These are phyloP conservation scores for Gracilariopsis chorda DNA, from an alignment of 23 red algal species.

Conservation along the genomic window DNA sequence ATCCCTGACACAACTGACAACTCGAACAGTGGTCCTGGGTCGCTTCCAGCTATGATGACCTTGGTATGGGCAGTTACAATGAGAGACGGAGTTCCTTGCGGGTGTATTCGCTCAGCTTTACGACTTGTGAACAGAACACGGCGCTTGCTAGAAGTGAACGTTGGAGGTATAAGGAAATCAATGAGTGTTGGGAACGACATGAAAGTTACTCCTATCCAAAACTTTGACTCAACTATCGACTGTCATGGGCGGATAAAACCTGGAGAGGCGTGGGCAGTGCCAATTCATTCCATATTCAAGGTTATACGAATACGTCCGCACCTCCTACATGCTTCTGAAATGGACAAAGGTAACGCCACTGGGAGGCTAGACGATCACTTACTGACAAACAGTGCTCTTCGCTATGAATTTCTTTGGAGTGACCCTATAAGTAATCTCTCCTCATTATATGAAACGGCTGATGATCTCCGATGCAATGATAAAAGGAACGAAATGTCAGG, in stretches of 20 bases:
- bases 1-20: constrained; percentile 36
- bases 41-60: not conserved
- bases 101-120: constrained; percentile 73
- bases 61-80: constrained; percentile 76
- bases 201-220: not conserved
- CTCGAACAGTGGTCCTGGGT: not conserved
- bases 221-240: not conserved
- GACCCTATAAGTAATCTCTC: constrained; percentile 45
- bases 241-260: constrained; percentile 12
- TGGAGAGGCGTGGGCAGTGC: constrained; percentile 47
- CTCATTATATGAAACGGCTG: constrained; percentile 8
- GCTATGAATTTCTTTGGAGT: constrained; percentile 66
- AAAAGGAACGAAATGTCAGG: not conserved
- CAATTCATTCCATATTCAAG: constrained; percentile 49
- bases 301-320: constrained; percentile 58
- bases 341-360: not conserved
- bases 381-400: not conserved
- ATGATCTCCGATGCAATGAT: not conserved
- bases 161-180: constrained; percentile 43
- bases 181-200: constrained; percentile 9
- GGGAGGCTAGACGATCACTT: not conserved
- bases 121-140: constrained; percentile 66
- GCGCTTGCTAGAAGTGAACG: constrained; percentile 63
- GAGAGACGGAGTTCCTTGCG: constrained; percentile 78
- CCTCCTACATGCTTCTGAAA: constrained; percentile 51